Base-by-base conservation (phyloP, 2,329 filamentous ascomycete genomes). In the Lasiodiplodia sp. region DNA sequence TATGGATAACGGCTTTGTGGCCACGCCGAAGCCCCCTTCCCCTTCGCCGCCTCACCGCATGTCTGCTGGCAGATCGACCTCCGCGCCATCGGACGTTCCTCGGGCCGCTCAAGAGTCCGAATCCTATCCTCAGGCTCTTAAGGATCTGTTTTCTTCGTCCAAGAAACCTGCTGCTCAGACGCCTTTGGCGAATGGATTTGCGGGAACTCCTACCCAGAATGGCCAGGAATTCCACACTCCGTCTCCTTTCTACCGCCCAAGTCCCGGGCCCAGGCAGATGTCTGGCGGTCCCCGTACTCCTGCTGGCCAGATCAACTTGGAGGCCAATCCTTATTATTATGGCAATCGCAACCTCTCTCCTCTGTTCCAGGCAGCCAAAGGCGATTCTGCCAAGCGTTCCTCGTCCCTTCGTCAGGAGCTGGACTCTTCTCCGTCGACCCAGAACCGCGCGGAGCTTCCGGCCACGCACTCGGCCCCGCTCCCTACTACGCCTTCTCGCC, bases 311-410 rank as follows among this genome's bases (percentile, higher is more conserved):
- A 53, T 55, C 71, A 44, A 68, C 31, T n/a, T 67, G 49, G 11
- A 70, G 56, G 74, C 75, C 34, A 74, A 77, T 63, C 75, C 78
- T 56, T 78, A 78, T 56, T 78, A 79, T 68, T 83, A 83, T 70
- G 83, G 83, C 56, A 82, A 82, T 65, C 79, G 79, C 51, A 85
- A 85, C 70, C 81, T 85, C 40, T 84, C 83, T 3, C 82, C 82
- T 4, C 70, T 85, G 28, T 85, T 85, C 78, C 81, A 84, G 71
- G 82, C 82, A 38, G 81, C 81, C 16, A 80, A 82, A 67, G 72
- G 74, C n/a, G 81, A 83, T 51, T 78, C 80, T 14, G 73, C 78
- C 5, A 76, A 78, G 56, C 81, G 80, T 40, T 79, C 81, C 37
- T 84, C 82, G 38, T 75, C 77, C 62, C 76, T 84, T 11, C 81